Percentiles rank a stretch among this genome's conserved stretches.
Conservation (phyloP, 2,329 filamentous ascomycete species). For the Fusarium protoensiforme region DNA sequence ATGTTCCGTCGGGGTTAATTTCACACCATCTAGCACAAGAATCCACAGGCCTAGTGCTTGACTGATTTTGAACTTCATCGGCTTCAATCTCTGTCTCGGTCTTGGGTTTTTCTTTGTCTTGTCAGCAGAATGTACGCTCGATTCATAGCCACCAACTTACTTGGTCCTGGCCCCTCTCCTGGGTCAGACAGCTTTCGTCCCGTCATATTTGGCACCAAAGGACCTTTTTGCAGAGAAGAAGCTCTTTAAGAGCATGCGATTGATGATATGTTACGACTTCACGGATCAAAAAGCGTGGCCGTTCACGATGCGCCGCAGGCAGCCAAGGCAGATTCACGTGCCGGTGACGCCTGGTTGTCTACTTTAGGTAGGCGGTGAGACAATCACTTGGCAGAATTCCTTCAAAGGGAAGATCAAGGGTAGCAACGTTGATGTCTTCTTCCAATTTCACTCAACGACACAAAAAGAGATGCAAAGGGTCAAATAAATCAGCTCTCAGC, state of each 20-base stretch:
- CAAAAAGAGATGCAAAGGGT: not conserved
- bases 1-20: not conserved
- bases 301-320: not conserved
- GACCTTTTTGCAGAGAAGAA: not conserved
- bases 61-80: not conserved
- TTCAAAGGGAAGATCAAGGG: not conserved
- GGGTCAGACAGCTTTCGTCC: not conserved
- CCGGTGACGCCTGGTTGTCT: not conserved
- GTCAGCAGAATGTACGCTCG: not conserved
- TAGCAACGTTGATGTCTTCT: too few species aligned
- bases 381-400: not conserved
- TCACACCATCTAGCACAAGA: not conserved
- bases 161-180: not conserved
- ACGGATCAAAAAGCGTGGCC: not conserved
- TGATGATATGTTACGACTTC: not conserved
- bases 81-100: not conserved
- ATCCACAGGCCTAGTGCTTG: not conserved
- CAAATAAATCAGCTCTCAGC: not conserved
- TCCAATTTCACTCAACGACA: too few species aligned
- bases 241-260: not conserved
- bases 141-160: not conserved
- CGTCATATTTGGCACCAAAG: not conserved
- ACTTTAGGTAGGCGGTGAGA: not conserved
- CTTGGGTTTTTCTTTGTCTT: not conserved
- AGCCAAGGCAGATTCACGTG: not conserved